These are phyloP conservation scores for Leucocoprinus leucothites DNA, from an alignment of 768 basidiomycete species.

Conservation along the genomic window DNA sequence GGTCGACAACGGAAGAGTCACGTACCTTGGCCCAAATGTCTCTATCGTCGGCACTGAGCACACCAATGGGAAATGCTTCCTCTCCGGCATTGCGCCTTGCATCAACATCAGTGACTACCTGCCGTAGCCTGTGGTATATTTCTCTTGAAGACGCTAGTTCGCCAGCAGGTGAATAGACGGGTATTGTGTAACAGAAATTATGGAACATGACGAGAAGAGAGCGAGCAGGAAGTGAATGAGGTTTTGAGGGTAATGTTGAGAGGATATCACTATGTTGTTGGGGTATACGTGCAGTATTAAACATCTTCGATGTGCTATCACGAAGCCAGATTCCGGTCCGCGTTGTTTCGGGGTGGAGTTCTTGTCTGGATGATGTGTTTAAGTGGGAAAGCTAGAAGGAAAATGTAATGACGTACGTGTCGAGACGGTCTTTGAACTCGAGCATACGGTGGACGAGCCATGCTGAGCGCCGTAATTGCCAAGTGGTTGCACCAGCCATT, in stretches of 20 bases:
- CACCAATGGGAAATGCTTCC: conserved; percentile 56
- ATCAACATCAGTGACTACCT: conserved; percentile 56
- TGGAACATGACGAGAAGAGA: conserved; percentile 69
- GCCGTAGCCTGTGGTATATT: conserved; percentile 43
- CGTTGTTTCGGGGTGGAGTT: conserved; percentile 66
- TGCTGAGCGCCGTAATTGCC: conserved; percentile 85
- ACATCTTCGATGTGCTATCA: conserved; percentile 56
- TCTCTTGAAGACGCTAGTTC: conserved; percentile 32
- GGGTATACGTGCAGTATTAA: conserved; percentile 79
- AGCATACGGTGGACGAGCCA: conserved; percentile 75
- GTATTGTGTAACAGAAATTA: conserved; percentile 78
- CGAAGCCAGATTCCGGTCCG: conserved; percentile 71
- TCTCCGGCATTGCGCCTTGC: conserved; percentile 50
- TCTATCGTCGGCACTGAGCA: conserved; percentile 76
- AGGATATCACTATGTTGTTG: conserved; percentile 60
- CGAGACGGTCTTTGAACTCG: conserved; percentile 66
- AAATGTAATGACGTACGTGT: conserved; percentile 44
- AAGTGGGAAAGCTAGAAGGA: background rate
- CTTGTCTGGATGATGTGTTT: conserved; percentile 45
- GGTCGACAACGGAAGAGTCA: background rate
- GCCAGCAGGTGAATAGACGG: conserved; percentile 49
- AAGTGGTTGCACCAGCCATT: conserved; percentile 53
- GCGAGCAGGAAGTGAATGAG: conserved; percentile 41
- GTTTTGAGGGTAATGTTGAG: conserved; percentile 41
- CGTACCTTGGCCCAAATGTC: conserved; percentile 79